Percentiles rank a stretch among this genome's conserved stretches.
phyloP scores from a whole-genome alignment of 768 basidiomycete genomes.

The Cystobasidium onofrii region DNA sequence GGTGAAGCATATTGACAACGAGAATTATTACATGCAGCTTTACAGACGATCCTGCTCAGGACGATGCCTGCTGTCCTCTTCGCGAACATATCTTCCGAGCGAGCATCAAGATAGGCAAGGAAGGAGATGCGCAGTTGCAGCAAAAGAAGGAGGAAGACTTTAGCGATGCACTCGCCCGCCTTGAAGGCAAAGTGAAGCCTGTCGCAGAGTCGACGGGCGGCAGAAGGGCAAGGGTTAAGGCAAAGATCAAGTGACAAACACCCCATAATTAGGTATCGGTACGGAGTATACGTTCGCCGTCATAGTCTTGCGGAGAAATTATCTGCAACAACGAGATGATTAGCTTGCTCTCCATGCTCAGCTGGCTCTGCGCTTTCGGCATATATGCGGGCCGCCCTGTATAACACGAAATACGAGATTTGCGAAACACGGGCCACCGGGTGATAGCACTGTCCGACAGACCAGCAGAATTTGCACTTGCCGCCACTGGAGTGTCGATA shows the following conservation, averaged over 20 bases:
- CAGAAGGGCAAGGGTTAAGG: neutral
- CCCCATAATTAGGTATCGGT: too few species aligned
- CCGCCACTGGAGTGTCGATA: too few species aligned
- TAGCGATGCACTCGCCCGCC: constrained; percentile 8
- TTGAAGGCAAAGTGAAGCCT: constrained; percentile 21
- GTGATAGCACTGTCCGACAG: too few species aligned
- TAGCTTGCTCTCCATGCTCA: too few species aligned
- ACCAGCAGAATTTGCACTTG: too few species aligned
- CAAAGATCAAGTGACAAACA: neutral
- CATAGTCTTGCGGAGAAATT: too few species aligned
- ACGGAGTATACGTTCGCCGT: too few species aligned
- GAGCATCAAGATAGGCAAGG: constrained; percentile 28
- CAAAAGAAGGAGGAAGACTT: constrained; percentile 26
- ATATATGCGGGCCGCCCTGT: too few species aligned
- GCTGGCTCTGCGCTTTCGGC: too few species aligned
- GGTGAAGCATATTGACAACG: neutral
- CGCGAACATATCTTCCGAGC: constrained; percentile 10
- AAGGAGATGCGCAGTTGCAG: constrained; percentile 14
- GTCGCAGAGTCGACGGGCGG: neutral
- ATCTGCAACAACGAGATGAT: too few species aligned
- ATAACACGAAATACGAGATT: too few species aligned
- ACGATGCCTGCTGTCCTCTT: constrained; percentile 10
- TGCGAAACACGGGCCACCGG: too few species aligned
- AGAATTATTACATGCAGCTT: neutral
- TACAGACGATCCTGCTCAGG: neutral